Evolutionary conservation across 306 rosid genomes (phyloP).

Genomic region (Citrullus amarus): DNA sequence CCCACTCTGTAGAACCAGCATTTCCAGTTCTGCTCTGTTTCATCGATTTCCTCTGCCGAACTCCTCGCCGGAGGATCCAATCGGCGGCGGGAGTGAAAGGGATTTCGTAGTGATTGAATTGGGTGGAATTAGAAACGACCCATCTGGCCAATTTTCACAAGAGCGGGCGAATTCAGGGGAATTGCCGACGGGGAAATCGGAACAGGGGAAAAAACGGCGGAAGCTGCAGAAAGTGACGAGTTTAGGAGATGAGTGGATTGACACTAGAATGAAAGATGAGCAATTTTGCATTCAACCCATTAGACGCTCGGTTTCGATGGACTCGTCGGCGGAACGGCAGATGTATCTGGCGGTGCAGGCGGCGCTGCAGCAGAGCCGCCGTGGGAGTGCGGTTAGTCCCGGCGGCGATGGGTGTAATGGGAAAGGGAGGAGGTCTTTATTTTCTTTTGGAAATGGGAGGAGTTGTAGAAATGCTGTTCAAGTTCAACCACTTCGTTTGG

Average conservation of each 20-base stretch:
- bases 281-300: conserved; percentile 66
- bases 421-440: conserved; percentile 60
- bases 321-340: conserved; percentile 65
- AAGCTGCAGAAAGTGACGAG: conserved; percentile 55
- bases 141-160: conserved; percentile 12
- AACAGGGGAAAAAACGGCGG: conserved; percentile 28
- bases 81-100: conserved; percentile 24
- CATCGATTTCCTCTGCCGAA: conserved; percentile 32
- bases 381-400: conserved; percentile 29
- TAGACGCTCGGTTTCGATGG: conserved; percentile 89
- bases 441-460: conserved; percentile 70
- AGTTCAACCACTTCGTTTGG: conserved; percentile 54
- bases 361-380: conserved; percentile 37
- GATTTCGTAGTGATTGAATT: conserved; percentile 78
- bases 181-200: conserved; percentile 13
- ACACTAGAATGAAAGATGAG: conserved; percentile 65
- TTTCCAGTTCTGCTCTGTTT: conserved; percentile 27
- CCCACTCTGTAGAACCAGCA: conserved; percentile 80
- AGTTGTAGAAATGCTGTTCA: conserved; percentile 58
- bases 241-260: conserved; percentile 89
- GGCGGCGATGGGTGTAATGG: conserved; percentile 44
- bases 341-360: conserved; percentile 33
- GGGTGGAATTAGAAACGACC: conserved; percentile 16
- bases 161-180: conserved; percentile 26
- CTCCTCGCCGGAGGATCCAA: conserved; percentile 27